phyloP scores from a whole-genome alignment of 345 rosid genomes.

The Pelargonium nanum region DNA sequence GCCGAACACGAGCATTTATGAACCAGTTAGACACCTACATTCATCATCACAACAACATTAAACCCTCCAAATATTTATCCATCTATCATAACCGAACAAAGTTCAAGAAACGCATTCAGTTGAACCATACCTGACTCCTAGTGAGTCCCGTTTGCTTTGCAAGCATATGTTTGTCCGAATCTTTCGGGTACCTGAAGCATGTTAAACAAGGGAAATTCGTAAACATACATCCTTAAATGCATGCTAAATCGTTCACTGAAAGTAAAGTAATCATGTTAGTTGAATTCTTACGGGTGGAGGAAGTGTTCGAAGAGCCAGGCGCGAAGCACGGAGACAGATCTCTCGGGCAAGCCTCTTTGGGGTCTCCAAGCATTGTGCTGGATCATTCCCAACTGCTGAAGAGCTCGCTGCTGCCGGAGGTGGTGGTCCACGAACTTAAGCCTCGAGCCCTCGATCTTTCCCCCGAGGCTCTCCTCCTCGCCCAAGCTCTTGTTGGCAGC shows the following conservation, averaged over 20 bases:
- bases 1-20: slow-evolving; percentile 94
- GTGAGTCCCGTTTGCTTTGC: slow-evolving; percentile 97
- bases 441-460: slow-evolving; percentile 77
- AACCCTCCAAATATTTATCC: no score
- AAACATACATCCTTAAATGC: no score
- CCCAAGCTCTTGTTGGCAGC: slow-evolving; percentile 81
- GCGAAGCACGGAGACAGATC: slow-evolving; percentile 90
- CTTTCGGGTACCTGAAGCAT: slow-evolving; percentile 75
- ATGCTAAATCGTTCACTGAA: no score
- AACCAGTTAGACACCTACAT: slow-evolving; percentile 87
- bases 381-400: slow-evolving; percentile 91
- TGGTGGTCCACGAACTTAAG: slow-evolving; percentile 88
- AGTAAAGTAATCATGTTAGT: no score
- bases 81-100: no score
- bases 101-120: no score
- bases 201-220: no score
- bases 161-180: slow-evolving; percentile 82
- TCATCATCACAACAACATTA: background rate
- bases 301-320: slow-evolving; percentile 99
- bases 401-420: slow-evolving; percentile 86
- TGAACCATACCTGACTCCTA: slow-evolving; percentile 78
- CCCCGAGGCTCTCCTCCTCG: slow-evolving; percentile 64
- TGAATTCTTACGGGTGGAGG: slow-evolving; percentile 98
- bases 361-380: slow-evolving; percentile 99
- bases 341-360: slow-evolving; percentile 88